Evolutionary conservation across 1,284 basidiomycete species (phyloP), one percentile per base, ranked within the genome.

Genomic region (Malassezia caprae): DNA sequence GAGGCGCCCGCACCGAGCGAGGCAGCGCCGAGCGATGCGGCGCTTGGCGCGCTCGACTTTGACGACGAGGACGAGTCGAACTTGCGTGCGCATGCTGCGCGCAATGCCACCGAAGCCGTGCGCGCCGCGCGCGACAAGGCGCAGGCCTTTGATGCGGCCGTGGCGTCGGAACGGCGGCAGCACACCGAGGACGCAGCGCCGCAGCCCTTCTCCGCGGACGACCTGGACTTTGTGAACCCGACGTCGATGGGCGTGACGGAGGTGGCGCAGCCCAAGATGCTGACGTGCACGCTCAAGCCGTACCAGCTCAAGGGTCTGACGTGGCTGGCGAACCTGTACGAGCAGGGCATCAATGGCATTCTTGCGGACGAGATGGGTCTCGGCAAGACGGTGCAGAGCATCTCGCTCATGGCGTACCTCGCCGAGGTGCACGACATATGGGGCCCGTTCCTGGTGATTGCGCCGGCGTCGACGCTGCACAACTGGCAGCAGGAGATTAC

Each of bases 401-500:
- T 99, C 53, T 94, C 94, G 19, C 78, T 99, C 11, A 81, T 99
- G 57, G 89, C 93, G 5, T 94, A 98, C 76, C 83, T 99, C 19
- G 93, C 94, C 8, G 94, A 98, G 77, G 84, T 85, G 1, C 94
- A 98, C 75, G 88, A 96, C 72, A 94, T 98, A 59, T 99, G 94
- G 94, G 94, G 94, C 0, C 94, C 94, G 15, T 98, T 99, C 80
- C 81, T 99, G n/a, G 91, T 99, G 55, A 94, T 99, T 47, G 90
- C 94, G 1, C 94, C 94, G 1, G 87, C 91, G 1, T 96, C 93
- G 5, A 99, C 94, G 0, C 79, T 99, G 61, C 94, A 98, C 77
- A 98, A 98, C 73, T 99, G 94, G 94, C 93, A 98, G 76, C 94
- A 98, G 73, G 94, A 99, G 76, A 82, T 98, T 56, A 87, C 88